Evolutionary conservation across 1,284 basidiomycete genomes (phyloP), one percentile per base, ranked within the genome.

Genomic region (Boletus semigastroideus): DNA sequence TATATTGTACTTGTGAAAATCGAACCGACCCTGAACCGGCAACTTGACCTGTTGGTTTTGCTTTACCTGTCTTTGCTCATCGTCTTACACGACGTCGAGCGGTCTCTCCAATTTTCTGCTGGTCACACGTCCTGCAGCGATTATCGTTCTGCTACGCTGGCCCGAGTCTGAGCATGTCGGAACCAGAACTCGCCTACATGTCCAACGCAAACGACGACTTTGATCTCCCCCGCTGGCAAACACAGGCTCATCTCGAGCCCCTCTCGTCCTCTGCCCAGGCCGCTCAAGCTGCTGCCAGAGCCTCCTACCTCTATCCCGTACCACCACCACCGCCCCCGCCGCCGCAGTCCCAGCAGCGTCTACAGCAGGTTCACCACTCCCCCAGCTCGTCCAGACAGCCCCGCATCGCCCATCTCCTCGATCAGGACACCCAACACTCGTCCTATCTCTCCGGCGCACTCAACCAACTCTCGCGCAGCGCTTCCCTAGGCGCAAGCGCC

Each of bases 151-250:
- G 9, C 22, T 8, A 38, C 37, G 37, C 37, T 38, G 17, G 19
- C 37, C 11, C 41, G 28, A 17, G 41, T 30, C 41, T 20, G 42
- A 61, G 56, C 64, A 79, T 78, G 77, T 78, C 77, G 60, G 75
- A 77, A 70, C 74, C 76, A 57, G 78, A 80, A 68, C 72, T 76
- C 53, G 76, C 76, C 62, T 79, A 78, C 73, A 78, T 79, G 77
- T 69, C 68, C 60, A 73, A 72, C 65, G 65, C 72, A 58, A 77
- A 79, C 75, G 79, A 82, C 70, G 79, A 78, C 65, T 83, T 80
- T 71, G 86, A 89, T 78, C 84, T 90, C 59, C 87, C 88, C 60
- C 87, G 87, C 73, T 90, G 86, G 87, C 82, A 86, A 67, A 83
- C 83, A 16, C 84, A 86, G 63, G 65, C 71, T 34, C 65, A 70